These are phyloP conservation scores for Sanghuangporus baumii DNA, from an alignment of 1,284 basidiomycete genomes.

Conservation along the genomic window DNA sequence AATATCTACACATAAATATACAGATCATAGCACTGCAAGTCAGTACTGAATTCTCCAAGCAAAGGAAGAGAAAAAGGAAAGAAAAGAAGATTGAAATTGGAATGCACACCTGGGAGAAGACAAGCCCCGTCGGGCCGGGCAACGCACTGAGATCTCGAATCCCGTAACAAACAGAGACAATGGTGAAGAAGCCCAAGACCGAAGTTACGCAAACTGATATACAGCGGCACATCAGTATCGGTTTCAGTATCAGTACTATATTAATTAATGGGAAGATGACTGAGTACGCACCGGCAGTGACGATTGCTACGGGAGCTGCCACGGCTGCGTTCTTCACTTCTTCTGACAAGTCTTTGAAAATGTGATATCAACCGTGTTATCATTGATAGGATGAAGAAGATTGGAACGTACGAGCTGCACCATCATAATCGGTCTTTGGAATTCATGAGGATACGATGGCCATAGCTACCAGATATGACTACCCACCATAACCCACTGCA, in stretches of 20 bases:
- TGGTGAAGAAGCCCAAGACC: conserved; percentile 21
- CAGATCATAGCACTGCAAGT: not conserved
- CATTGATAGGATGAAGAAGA: not conserved
- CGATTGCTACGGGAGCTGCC: conserved; percentile 20
- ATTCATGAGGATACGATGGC: no score
- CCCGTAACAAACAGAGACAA: conserved; percentile 21
- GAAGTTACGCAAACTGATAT: conserved; percentile 15
- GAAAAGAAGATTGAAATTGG: no score
- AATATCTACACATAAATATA: conserved; percentile 16
- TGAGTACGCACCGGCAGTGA: conserved; percentile 14
- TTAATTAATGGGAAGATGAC: no score
- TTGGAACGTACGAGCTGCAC: conserved; percentile 18
- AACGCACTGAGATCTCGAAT: conserved; percentile 19
- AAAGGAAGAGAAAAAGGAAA: not conserved
- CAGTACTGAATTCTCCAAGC: not conserved
- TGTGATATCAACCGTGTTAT: not conserved
- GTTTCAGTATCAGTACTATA: not conserved
- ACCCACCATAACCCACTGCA: no score
- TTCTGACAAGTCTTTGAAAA: conserved; percentile 20
- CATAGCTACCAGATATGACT: no score
- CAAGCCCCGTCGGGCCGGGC: conserved; percentile 22
- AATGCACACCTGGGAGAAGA: conserved; percentile 18
- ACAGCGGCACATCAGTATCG: not conserved
- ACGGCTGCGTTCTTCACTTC: conserved; percentile 23
- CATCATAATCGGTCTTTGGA: conserved; percentile 22